Evolutionary conservation across 2,329 filamentous ascomycete genomes (phyloP).

Genomic region (Drechslerella dactyloides): DNA sequence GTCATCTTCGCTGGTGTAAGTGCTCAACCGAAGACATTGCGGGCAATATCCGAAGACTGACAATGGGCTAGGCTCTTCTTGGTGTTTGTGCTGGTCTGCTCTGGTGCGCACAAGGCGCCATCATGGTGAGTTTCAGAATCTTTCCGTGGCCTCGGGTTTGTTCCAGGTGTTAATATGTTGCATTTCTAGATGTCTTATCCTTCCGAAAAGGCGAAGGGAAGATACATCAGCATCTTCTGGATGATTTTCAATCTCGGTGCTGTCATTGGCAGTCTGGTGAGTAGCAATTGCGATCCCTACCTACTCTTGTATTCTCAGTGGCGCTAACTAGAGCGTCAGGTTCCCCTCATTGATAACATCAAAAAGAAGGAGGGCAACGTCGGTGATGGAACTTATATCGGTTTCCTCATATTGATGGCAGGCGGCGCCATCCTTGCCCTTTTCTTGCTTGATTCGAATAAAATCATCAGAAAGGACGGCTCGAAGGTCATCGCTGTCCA

Average conservation of each 20-base stretch:
- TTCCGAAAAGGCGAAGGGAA: conserved; percentile 78
- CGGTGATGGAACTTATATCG: conserved; percentile 44
- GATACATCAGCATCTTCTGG: conserved; percentile 91
- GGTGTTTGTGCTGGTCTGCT: conserved; percentile 80
- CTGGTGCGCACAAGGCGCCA: conserved; percentile 82
- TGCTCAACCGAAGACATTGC: background rate
- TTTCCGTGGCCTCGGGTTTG: background rate
- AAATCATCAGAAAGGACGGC: conserved; percentile 42
- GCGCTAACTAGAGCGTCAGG: conserved; percentile 36
- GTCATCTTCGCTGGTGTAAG: conserved; percentile 72
- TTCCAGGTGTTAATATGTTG: background rate
- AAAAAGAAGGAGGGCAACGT: conserved; percentile 53
- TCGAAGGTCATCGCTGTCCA: conserved; percentile 80
- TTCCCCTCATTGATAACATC: conserved; percentile 55
- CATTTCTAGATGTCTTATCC: conserved; percentile 74
- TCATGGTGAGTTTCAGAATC: conserved; percentile 64
- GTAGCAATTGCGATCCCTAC: conserved; percentile 33
- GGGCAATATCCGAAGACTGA: conserved; percentile 13
- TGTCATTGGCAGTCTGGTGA: conserved; percentile 76
- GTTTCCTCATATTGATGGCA: conserved; percentile 44
- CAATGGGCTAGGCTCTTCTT: conserved; percentile 64
- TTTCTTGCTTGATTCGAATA: conserved; percentile 43
- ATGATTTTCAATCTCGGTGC: conserved; percentile 92
- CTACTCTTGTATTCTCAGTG: background rate
- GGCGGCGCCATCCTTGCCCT: conserved; percentile 28